Evolutionary conservation across 2,329 filamentous ascomycete genomes (phyloP).

Genomic region (Saccharata proteae): DNA sequence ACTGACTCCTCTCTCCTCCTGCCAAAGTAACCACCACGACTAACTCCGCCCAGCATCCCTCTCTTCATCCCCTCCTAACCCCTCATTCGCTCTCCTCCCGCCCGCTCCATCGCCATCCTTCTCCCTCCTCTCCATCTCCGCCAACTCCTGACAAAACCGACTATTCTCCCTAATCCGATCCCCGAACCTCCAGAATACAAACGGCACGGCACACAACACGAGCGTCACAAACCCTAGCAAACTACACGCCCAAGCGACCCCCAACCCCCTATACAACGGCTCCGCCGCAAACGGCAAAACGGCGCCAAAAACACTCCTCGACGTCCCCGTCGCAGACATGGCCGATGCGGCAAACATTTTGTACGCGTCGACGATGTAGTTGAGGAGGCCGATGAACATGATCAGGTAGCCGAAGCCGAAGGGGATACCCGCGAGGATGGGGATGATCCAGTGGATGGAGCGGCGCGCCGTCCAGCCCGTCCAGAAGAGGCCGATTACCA

Average conservation of each 20-base stretch:
- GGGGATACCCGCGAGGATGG: conserved; percentile 27
- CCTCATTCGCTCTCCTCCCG: conserved; percentile 13
- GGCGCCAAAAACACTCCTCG: conserved; percentile 66
- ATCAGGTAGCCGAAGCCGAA: conserved; percentile 36
- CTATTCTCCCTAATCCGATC: conserved; percentile 42
- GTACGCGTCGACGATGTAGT: conserved; percentile 56
- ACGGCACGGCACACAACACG: conserved; percentile 43
- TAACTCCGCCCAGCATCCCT: too few relatives aligned
- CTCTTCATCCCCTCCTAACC: too few relatives aligned
- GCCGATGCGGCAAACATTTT: conserved; percentile 64
- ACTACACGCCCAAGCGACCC: conserved; percentile 53
- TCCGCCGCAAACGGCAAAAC: conserved; percentile 34
- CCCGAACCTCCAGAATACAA: conserved; percentile 45
- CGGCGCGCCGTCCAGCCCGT: conserved; percentile 28
- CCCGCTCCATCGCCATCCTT: conserved; percentile 15
- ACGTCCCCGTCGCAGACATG: conserved; percentile 72
- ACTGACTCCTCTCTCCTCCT: too few relatives aligned
- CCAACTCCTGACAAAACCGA: conserved; percentile 50
- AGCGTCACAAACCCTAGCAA: conserved; percentile 38
- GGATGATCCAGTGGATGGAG: conserved; percentile 32
- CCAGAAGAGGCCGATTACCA: conserved; percentile 31
- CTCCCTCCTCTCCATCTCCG: conserved; percentile 32
- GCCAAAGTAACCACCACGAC: too few relatives aligned
- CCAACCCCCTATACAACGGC: conserved; percentile 54
- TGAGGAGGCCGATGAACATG: conserved; percentile 42